phyloP scores from a whole-genome alignment of 2,329 filamentous ascomycete genomes.

The Aspergillus tamarii region DNA sequence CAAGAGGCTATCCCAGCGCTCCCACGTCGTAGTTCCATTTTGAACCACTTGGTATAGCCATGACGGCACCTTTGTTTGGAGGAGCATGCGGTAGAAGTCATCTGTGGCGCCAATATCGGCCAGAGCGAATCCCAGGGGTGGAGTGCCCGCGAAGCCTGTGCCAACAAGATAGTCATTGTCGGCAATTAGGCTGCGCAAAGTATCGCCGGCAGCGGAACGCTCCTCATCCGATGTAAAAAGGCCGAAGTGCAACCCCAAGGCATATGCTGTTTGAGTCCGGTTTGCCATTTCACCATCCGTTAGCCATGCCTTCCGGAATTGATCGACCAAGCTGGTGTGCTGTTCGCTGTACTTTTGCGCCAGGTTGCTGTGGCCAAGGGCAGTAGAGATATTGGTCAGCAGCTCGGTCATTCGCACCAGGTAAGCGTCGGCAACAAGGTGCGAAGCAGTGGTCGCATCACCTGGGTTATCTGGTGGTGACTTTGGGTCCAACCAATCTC shows the following conservation, averaged over 20 bases:
- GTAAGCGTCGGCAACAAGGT: slow-evolving; percentile 39
- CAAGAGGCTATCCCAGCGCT: slow-evolving; percentile 46
- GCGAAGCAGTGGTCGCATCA: slow-evolving; percentile 30
- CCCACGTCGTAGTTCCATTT: slow-evolving; percentile 46
- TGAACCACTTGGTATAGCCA: slow-evolving; percentile 45
- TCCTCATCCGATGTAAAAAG: slow-evolving; percentile 19
- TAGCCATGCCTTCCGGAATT: slow-evolving; percentile 34
- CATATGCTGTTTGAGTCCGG: slow-evolving; percentile 35
- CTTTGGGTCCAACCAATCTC: slow-evolving; percentile 44
- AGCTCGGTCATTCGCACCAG: slow-evolving; percentile 36
- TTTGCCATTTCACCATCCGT: slow-evolving; percentile 27
- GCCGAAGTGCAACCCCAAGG: slow-evolving; percentile 33
- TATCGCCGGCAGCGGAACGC: background rate
- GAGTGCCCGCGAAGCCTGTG: slow-evolving; percentile 36
- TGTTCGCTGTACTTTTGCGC: slow-evolving; percentile 18
- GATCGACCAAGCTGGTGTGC: slow-evolving; percentile 17
- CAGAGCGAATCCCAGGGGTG: slow-evolving; percentile 25
- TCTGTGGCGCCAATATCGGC: slow-evolving; percentile 22
- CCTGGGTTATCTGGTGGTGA: slow-evolving; percentile 36
- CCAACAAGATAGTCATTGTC: slow-evolving; percentile 30
- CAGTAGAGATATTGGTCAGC: slow-evolving; percentile 29
- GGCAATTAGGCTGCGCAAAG: slow-evolving; percentile 5
- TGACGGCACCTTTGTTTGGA: slow-evolving; percentile 16
- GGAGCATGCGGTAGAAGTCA: slow-evolving; percentile 17
- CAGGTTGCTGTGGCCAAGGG: slow-evolving; percentile 17